Evolutionary conservation across 768 basidiomycete species (phyloP), one percentile per base, ranked within the genome.

Genomic region (Rhizopogon vulgaris): DNA sequence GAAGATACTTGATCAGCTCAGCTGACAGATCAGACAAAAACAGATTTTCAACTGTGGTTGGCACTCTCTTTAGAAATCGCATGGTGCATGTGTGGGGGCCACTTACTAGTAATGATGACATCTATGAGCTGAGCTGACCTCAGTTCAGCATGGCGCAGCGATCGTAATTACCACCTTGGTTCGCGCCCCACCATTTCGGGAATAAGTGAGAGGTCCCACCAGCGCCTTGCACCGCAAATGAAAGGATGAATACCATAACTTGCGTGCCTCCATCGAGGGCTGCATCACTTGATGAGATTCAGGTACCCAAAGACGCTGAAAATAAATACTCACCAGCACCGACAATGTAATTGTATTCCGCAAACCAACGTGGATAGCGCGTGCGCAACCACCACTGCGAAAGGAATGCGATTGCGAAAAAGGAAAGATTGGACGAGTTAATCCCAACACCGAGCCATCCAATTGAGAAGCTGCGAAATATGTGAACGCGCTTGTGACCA

Each of bases 351-450:
- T 85, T 84, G 63, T 83, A 83, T 58, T 72, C 71, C 59, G 78
- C 76, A 66, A 83, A 87, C 84, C 84, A 88, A 12, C 75, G 74
- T 1, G 85, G 81, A 52, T 82, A 70, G 53, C 77, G 75, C 37
- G 66, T 73, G 32, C 83, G 70, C 18, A 85, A 58, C 78, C 79
- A 85, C 24, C 78, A 60, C 51, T 86, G 85, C 1, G 84, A 84
- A 36, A 76, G 55, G 52, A 86, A 59, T 30, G 76, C 84, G 12
- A 84, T 63, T 49, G 78, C 64, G 48, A 82, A 73, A 51, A 69
- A 70, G 4, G 76, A 76, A 2, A 71, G 70, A 46, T 76, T 56
- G 1, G 72, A 68, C 0, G 82, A 83, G 60, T 74, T 85, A 53
- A 82, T 74, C 15, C 84, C 83, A n/a, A 65, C 70, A 10, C 71